Conservation (phyloP, 2,329 filamentous ascomycete species). For the Colletotrichum coccodes region DNA sequence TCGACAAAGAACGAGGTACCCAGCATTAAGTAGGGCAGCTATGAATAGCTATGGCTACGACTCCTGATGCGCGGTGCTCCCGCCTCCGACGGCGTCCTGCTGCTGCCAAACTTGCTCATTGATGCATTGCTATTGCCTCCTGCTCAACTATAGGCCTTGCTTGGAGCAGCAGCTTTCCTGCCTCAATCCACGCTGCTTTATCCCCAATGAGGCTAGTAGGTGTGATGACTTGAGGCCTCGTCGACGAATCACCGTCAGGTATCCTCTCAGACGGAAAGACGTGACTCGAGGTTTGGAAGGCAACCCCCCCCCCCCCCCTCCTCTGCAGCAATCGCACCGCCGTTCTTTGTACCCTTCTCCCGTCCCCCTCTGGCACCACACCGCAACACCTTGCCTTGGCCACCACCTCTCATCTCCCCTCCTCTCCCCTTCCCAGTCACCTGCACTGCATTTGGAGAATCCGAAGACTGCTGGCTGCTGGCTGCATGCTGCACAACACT, state of each 20-base stretch:
- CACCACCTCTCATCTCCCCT: not conserved
- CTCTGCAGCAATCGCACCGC: not conserved
- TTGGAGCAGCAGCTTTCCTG: not conserved
- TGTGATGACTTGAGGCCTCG: slow-evolving; percentile 14
- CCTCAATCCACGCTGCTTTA: not conserved
- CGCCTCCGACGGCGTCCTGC: not conserved
- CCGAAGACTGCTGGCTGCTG: not conserved
- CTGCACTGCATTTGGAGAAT: not conserved
- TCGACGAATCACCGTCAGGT: slow-evolving; percentile 13
- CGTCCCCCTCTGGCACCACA: not conserved
- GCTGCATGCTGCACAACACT: slow-evolving; percentile 1
- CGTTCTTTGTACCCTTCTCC: not conserved
- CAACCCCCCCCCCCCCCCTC: not conserved
- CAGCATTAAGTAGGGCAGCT: no score
- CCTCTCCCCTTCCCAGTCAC: not conserved
- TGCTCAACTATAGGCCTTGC: not conserved
- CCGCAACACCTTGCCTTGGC: no score
- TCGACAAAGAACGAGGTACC: not conserved
- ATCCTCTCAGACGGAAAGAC: not conserved
- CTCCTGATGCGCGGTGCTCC: not conserved
- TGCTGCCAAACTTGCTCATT: not conserved
- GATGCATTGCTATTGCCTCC: not conserved
- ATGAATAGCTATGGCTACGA: no score
- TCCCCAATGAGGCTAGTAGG: slow-evolving; percentile 7
- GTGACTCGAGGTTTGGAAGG: slow-evolving; percentile 22